Base-by-base conservation (phyloP, 495 filamentous ascomycete genomes). In the Trichoderma erinaceum region DNA sequence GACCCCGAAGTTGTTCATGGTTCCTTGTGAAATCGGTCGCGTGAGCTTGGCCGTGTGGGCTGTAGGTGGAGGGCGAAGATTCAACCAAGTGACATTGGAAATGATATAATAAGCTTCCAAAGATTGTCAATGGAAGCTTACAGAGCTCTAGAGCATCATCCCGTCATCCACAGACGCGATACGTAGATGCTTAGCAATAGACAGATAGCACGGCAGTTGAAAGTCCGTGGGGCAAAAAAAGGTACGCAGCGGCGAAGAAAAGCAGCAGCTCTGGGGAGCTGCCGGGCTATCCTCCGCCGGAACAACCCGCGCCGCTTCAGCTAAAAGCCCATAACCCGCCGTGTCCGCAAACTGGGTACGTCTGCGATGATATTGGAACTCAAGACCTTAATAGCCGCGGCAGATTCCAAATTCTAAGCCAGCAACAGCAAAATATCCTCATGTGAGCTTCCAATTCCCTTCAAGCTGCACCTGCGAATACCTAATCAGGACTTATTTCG, bases 1-100 rank as follows among this genome's bases (percentile, higher is more conserved):
- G 72, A 97, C 83, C 66, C 84, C 84, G 68, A 86, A 86, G 70
- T 82, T 81, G 70, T 83, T 82, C 81, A 84, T 83, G 66, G 44
- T 71, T 50, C n/a, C 15, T n/a, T 10, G 35, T 3, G 35, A 4
- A 38, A 38, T 38, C 35, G 35, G 56, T 21, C 13, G 43, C 43
- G 43, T 46, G 43, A 18, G 43, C 43, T 46, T 46, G 43, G 43
- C 18, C 43, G 7, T 16, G 44, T 15, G 44, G 4, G 44, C 5
- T n/a, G 13, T 12, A n/a, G 44, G 15, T 48, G 44, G 44, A 48
- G 44, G 15, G 3, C 44, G 44, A 18, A n/a, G 44, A 46, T 10
- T 38, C 35, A 38, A 38, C 8, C 3, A 46, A 1, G 43, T 5
- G 18, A 46, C 18, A 15, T 52, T n/a, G 48, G 48, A 52, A 52